Evolutionary conservation across 2,329 filamentous ascomycete species (phyloP), one percentile per base, ranked within the genome.

Genomic region (Pseudogymnoascus sp.): DNA sequence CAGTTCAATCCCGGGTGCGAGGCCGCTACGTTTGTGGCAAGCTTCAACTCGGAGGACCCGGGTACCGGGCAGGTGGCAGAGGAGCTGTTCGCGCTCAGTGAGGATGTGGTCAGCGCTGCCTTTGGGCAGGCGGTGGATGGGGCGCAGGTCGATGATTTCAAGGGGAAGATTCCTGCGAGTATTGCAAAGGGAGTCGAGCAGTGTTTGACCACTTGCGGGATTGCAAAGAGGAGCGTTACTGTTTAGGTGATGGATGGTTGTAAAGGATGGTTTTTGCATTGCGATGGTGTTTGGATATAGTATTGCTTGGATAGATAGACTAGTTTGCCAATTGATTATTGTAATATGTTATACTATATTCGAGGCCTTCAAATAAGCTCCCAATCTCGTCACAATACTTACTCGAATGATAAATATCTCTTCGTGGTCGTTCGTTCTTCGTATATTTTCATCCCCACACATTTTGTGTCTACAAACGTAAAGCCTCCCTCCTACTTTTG

Each of bases 1-100:
- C 80, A 83, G 69, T 82, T 77, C 72, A 85, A 85, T 74, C 81
- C 81, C 1, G 74, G 78, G 66, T 84, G 82, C 71, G 74, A 77
- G 45, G 72, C 77, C 37, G 79, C 78, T 62, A 74, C 77, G 19
- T 83, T 83, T 67, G 74, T 83, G 31, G 81, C 81, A 6, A 72
- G 75, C 35, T 82, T 82, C 67, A 75, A 74, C 49, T 69, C 69
- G 49, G 80, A 83, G 69, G 81, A 83, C 69, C 79, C 79, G 31
- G 81, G 81, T 45, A 75, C 78, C n/a, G 76, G 78, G 60, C 78
- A 81, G 70, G 71, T 79, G 59, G 77, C 78, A 39, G 77, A 83
- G 68, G 77, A 79, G 68, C 74, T 80, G 59, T 80, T 83, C 65
- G 74, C 75, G n/a, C 70, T 82, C 58, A 72, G 73, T 63, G 71